Evolutionary conservation across 2,329 filamentous ascomycete species (phyloP).

Genomic region (Neurospora crassa): DNA sequence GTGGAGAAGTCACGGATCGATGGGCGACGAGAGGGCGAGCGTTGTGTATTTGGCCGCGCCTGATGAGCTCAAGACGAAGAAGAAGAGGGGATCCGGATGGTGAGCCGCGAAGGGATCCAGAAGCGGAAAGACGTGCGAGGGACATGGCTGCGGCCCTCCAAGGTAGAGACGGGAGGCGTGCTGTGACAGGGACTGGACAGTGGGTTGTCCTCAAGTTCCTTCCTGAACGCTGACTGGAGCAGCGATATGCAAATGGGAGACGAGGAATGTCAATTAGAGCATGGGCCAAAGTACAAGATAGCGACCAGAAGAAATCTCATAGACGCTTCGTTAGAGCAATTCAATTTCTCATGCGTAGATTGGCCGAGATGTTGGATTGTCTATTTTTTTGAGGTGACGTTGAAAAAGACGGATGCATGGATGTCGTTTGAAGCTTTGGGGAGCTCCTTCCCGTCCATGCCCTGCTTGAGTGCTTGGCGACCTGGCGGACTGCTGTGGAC

Average conservation of each 20-base stretch:
- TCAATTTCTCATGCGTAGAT: background rate
- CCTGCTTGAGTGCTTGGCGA: background rate
- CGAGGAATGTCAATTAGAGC: background rate
- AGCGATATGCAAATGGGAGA: background rate
- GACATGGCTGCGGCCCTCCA: background rate
- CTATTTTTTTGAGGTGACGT: background rate
- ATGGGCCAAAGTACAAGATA: background rate
- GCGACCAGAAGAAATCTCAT: background rate
- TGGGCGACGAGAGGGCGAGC: background rate
- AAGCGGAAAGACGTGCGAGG: background rate
- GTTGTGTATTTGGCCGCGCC: background rate
- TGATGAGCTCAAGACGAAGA: conserved; percentile 5
- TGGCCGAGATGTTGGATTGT: background rate
- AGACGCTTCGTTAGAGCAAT: background rate
- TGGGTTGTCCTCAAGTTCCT: background rate
- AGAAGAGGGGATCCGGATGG: background rate
- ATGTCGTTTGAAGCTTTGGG: background rate
- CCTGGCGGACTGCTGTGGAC: background rate
- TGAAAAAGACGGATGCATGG: background rate
- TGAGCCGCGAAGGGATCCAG: background rate
- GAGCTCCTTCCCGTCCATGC: background rate
- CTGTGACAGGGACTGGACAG: background rate
- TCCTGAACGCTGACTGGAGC: background rate
- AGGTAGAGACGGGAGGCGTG: background rate
- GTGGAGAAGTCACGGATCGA: background rate